Evolutionary conservation across 768 basidiomycete genomes (phyloP).

Genomic region (Tylopilus vinaceipallidus): DNA sequence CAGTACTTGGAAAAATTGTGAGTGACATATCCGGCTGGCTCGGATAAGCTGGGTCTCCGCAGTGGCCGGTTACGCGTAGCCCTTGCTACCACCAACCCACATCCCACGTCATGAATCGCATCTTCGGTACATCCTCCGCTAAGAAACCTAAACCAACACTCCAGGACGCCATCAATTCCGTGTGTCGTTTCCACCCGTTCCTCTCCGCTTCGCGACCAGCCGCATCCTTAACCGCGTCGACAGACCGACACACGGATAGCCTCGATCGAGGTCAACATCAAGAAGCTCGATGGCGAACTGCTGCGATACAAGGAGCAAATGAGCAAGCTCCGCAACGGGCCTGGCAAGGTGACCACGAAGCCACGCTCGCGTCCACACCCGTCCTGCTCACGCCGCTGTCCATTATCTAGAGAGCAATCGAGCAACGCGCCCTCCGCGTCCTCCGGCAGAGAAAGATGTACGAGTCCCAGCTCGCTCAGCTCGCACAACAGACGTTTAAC

Average conservation of each 20-base stretch:
- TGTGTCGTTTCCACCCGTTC: conserved; percentile 38
- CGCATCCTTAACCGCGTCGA: not conserved
- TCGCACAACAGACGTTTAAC: conserved; percentile 95
- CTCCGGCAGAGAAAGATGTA: conserved; percentile 97
- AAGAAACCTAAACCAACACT: conserved; percentile 85
- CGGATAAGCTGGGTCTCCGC: not conserved
- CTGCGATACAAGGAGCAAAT: conserved; percentile 93
- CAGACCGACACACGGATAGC: conserved; percentile 87
- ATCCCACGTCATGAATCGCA: conserved; percentile 66
- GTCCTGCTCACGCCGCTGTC: not conserved
- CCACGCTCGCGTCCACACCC: not conserved
- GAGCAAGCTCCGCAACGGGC: conserved; percentile 88
- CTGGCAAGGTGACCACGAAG: conserved; percentile 75
- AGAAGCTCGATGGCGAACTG: conserved; percentile 94
- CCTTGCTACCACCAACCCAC: not conserved
- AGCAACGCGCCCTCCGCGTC: conserved; percentile 89
- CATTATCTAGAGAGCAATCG: conserved; percentile 72
- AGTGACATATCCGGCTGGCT: not conserved
- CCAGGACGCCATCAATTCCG: conserved; percentile 90
- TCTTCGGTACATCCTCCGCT: conserved; percentile 72
- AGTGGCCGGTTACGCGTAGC: not conserved
- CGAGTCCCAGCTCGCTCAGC: conserved; percentile 85
- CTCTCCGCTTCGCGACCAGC: not conserved
- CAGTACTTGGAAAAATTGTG: not conserved
- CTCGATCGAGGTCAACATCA: conserved; percentile 93